phyloP scores from a whole-genome alignment of 345 rosid genomes.

The Syzygium grande region DNA sequence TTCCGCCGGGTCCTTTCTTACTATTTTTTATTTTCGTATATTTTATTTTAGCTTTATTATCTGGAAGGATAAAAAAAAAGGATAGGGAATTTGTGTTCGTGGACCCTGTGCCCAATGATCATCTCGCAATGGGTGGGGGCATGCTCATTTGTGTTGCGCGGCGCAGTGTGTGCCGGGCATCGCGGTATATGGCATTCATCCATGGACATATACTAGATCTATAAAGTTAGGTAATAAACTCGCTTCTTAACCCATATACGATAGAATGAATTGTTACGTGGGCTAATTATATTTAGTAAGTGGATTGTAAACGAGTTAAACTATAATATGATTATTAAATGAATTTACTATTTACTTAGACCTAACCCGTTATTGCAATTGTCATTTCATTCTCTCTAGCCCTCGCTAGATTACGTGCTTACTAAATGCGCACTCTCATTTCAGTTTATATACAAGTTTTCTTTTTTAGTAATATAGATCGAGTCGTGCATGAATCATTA shows the following conservation, averaged over 20 bases:
- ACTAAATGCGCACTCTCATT: too few species aligned
- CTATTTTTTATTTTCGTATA: neutral
- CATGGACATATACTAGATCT: rapidly evolving
- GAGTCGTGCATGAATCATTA: too few species aligned
- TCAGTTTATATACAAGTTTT: too few species aligned
- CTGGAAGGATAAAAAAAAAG: neutral
- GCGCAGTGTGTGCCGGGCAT: rapidly evolving
- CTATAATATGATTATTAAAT: too few species aligned
- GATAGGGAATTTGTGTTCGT: neutral
- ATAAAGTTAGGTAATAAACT: rapidly evolving
- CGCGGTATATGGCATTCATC: rapidly evolving
- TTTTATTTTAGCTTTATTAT: neutral
- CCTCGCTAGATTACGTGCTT: too few species aligned
- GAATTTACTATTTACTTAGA: too few species aligned
- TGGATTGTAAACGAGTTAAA: too few species aligned
- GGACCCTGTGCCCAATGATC: neutral
- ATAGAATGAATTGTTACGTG: rapidly evolving
- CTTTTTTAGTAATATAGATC: too few species aligned
- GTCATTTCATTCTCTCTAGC: too few species aligned
- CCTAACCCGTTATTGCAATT: too few species aligned
- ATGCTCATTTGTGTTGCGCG: rapidly evolving
- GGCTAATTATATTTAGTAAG: too few species aligned
- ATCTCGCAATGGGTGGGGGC: too few species aligned
- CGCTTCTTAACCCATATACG: rapidly evolving
- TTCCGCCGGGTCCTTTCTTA: neutral